A percentile compares a stretch with the other conserved stretches of the same genome.
Evolutionary conservation across 805 yeast genomes (phyloP).

Genomic region (Alloascoidea africana): DNA sequence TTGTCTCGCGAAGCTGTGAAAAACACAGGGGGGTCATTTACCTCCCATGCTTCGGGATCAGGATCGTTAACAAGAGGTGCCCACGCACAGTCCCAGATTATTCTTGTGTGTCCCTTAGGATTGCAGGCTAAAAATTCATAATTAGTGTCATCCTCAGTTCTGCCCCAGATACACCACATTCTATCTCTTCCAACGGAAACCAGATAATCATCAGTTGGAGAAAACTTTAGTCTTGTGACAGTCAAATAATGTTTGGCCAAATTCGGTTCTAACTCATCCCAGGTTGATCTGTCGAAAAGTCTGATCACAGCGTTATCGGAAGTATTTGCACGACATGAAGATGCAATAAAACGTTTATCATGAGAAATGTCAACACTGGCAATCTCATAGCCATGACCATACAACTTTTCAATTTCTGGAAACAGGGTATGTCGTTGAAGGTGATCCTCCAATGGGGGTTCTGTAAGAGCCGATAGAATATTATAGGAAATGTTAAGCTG

Average conservation of each 20-base stretch:
- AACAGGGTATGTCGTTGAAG: conserved; percentile 83
- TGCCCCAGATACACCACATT: conserved; percentile 61
- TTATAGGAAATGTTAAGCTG: conserved; percentile 6
- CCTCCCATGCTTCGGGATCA: conserved; percentile 14
- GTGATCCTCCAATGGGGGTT: conserved; percentile 82
- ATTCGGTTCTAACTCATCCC: conserved; percentile 38
- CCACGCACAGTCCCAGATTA: conserved; percentile 95
- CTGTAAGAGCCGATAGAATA: conserved; percentile 18
- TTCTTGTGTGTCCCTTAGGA: conserved; percentile 76
- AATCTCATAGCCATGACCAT: conserved; percentile 96
- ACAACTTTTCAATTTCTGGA: conserved; percentile 90
- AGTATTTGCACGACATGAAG: conserved; percentile 84
- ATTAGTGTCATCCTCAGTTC: conserved; percentile 10
- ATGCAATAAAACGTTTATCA: conserved; percentile 50
- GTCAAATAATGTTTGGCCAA: conserved; percentile 69
- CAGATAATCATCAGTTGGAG: conserved; percentile 48
- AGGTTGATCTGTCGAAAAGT: conserved; percentile 44
- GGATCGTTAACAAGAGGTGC: conserved; percentile 25
- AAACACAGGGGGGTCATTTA: conserved; percentile 25
- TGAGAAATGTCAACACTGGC: conserved; percentile 62
- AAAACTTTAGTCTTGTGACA: conserved; percentile 68
- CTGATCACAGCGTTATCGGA: conserved; percentile 77
- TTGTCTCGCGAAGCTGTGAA: conserved; percentile 84
- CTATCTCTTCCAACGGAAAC: conserved; percentile 84
- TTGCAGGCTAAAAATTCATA: conserved; percentile 24